Base-by-base conservation (phyloP, 164 flowering plant genomes). In the Stephania yunnanensis region DNA sequence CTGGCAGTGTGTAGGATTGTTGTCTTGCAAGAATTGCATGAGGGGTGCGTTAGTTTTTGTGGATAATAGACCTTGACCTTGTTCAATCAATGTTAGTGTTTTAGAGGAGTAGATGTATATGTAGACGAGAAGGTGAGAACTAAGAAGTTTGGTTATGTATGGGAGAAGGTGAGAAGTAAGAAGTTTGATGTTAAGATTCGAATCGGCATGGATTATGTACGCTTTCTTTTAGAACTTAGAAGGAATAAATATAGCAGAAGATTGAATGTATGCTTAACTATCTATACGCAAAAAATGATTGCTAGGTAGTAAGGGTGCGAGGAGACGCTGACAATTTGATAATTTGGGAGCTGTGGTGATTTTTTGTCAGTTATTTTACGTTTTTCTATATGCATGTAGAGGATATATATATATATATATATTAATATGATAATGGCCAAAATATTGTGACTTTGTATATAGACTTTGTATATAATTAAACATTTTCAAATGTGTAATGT, bases 1-100 rank as follows among this genome's bases (percentile, higher is more conserved):
- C 71, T 6, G 64, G 17, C 52, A 55, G 71, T 55, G 69, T 69
- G 29, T 80, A 72, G 50, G 25, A 46, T 67, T 46, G 69, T 44
- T 55, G 46, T 50, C 5, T 75, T 25, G 17, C 75, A 17, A 6
- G 46, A 69, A 55, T 78, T 58, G 31, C 55, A 50, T 50, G 55
- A 50, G 55, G 9, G 15, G 15, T 50, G 55, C 13, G 3, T 15
- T 50, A 15, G 55, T 50, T 50, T 7, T 11, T 50, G 11, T 50
- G 55, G 55, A 50, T 50, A 50, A 50, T 50, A 50, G 15, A 10
- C 1, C 55, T 50, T 50, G 55, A 8, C 20, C 20, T 22, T 58
- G 64, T n/a, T 58, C 64, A 58, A 17, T 58, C 64, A 58, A 58
- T 58, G 20, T 4, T 58, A 58, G 64, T 58, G 55, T 58, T 58